Percentiles rank a stretch among this genome's conserved stretches.
Conservation (phyloP, 2,329 filamentous ascomycete species). For the Venturiaceae sp. region DNA sequence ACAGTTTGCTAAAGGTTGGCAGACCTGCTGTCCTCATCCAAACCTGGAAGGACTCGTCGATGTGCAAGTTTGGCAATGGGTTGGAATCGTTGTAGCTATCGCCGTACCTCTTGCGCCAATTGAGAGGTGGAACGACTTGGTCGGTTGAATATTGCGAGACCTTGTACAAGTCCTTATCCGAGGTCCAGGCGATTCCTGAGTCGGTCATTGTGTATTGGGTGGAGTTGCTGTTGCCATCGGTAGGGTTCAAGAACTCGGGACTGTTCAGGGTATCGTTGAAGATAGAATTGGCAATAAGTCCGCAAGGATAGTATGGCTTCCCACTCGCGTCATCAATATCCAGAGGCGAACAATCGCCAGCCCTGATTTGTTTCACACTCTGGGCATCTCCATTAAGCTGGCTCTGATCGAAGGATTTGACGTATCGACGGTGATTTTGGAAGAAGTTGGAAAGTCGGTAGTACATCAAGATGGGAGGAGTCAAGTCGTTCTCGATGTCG, state of each 20-base stretch:
- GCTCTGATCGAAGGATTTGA: slow-evolving; percentile 73
- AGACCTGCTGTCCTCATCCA: slow-evolving; percentile 98
- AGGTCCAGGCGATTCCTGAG: slow-evolving; percentile 74
- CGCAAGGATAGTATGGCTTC: slow-evolving; percentile 85
- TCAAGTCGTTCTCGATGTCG: slow-evolving; percentile 67
- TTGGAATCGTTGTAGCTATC: slow-evolving; percentile 56
- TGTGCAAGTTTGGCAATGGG: slow-evolving; percentile 61
- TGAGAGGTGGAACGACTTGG: slow-evolving; percentile 71
- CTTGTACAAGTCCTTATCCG: slow-evolving; percentile 72
- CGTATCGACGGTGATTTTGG: slow-evolving; percentile 95
- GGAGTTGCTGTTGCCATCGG: slow-evolving; percentile 26
- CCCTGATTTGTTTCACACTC: slow-evolving; percentile 48
- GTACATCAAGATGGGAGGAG: slow-evolving; percentile 80
- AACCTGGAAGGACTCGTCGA: slow-evolving; percentile 82
- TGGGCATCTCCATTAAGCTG: slow-evolving; percentile 70
- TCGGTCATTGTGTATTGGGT: slow-evolving; percentile 65
- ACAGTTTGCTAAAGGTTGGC: slow-evolving; percentile 90
- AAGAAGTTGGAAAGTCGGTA: slow-evolving; percentile 97
- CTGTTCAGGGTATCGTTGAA: slow-evolving; percentile 86
- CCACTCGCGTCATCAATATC: slow-evolving; percentile 13
- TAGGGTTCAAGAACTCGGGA: slow-evolving; percentile 51
- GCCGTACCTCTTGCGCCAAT: slow-evolving; percentile 67
- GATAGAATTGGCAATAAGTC: slow-evolving; percentile 88
- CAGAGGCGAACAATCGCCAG: slow-evolving; percentile 68
- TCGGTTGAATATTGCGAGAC: slow-evolving; percentile 53